Percentiles rank a stretch among this genome's conserved stretches.
Conservation (phyloP, 23 red algal species). For the Agarophyton chilense region DNA sequence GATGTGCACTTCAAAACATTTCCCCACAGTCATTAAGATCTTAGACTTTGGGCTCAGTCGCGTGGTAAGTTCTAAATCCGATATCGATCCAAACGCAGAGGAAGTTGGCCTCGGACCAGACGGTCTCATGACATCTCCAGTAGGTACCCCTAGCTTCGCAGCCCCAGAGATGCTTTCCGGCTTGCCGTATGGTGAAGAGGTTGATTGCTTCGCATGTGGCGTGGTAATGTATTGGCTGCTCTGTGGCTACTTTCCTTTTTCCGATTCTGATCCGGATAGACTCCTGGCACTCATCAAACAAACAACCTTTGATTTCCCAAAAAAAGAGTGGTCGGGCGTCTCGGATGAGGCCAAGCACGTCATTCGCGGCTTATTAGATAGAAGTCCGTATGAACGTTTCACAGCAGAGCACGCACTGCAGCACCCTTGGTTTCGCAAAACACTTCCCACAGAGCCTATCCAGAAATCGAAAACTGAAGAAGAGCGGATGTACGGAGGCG, state of each 20-base stretch:
- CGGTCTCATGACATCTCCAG: constrained; percentile 71
- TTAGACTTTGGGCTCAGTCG: constrained; percentile 84
- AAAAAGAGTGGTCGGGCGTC: constrained; percentile 24
- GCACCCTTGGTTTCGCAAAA: constrained; percentile 44
- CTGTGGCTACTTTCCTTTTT: constrained; percentile 71
- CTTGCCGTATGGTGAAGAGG: constrained; percentile 66
- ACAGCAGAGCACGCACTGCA: constrained; percentile 41
- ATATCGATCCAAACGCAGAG: not conserved
- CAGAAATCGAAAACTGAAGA: not conserved
- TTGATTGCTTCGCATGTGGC: constrained; percentile 80
- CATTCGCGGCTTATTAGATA: constrained; percentile 50
- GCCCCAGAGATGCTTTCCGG: constrained; percentile 78
- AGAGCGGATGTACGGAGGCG: not conserved
- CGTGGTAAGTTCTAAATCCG: not conserved
- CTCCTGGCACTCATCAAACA: constrained; percentile 42
- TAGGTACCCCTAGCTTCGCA: constrained; percentile 75
- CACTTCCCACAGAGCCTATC: not conserved
- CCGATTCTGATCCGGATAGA: constrained; percentile 47
- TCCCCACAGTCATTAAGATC: constrained; percentile 74
- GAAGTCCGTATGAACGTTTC: constrained; percentile 47
- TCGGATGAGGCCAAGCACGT: constrained; percentile 60
- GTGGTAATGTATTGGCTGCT: constrained; percentile 81
- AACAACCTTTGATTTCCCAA: constrained; percentile 24
- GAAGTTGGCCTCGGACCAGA: constrained; percentile 37
- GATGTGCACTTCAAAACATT: constrained; percentile 45